Evolutionary conservation across 805 yeast genomes (phyloP).

Genomic region (Naumovozyma baii): DNA sequence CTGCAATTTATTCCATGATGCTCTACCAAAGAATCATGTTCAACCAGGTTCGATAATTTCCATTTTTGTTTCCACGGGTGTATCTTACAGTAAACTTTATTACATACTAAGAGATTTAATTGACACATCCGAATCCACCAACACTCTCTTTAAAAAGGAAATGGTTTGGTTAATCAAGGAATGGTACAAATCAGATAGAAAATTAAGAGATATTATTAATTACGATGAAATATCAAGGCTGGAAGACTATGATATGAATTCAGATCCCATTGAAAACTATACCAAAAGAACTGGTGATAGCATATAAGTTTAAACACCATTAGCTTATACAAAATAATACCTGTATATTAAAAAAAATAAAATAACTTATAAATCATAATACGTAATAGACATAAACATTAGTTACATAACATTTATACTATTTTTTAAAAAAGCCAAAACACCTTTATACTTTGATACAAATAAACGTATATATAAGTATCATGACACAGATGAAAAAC

Average conservation of each 20-base stretch:
- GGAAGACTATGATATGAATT: constrained; percentile 38
- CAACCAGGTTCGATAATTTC: constrained; percentile 48
- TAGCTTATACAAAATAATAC: too few species aligned
- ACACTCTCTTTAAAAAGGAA: constrained; percentile 43
- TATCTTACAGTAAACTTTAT: constrained; percentile 54
- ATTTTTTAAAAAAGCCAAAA: too few species aligned
- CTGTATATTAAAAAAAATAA: not conserved
- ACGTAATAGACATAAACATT: not conserved
- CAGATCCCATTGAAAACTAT: constrained; percentile 50
- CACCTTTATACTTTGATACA: too few species aligned
- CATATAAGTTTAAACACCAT: constrained; percentile 8
- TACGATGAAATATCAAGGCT: constrained; percentile 38
- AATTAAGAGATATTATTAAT: constrained; percentile 47
- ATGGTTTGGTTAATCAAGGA: constrained; percentile 52
- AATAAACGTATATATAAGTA: not conserved
- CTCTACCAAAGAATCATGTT: constrained; percentile 32
- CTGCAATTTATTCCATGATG: constrained; percentile 43
- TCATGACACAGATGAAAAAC: not conserved
- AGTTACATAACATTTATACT: too few species aligned
- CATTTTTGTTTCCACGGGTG: constrained; percentile 54
- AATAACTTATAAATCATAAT: too few species aligned
- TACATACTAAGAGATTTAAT: constrained; percentile 52
- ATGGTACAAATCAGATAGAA: constrained; percentile 61
- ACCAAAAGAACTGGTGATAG: constrained; percentile 33
- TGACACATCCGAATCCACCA: constrained; percentile 48